Evolutionary conservation across 2,329 filamentous ascomycete species (phyloP).

Genomic region (Pezicula carpinea): DNA sequence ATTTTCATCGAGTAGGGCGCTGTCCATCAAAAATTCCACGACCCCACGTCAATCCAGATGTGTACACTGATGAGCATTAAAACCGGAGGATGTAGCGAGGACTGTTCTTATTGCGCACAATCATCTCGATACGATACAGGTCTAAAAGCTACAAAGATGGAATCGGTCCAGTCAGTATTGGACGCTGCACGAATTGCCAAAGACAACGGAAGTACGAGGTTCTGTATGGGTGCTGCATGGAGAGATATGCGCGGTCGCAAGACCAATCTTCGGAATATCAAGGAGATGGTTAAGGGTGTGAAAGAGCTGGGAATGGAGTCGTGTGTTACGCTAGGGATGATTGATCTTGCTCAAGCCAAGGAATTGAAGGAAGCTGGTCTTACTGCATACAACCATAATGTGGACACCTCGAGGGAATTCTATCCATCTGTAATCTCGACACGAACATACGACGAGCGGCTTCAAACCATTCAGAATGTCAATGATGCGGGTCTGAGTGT

Average conservation of each 20-base stretch:
- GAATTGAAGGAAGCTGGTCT: slow-evolving; percentile 80
- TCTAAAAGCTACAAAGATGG: slow-evolving; percentile 74
- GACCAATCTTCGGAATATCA: slow-evolving; percentile 76
- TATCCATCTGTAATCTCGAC: slow-evolving; percentile 86
- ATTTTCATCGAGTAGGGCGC: slow-evolving; percentile 49
- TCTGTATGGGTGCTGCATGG: slow-evolving; percentile 96
- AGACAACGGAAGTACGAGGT: slow-evolving; percentile 80
- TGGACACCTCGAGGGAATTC: slow-evolving; percentile 85
- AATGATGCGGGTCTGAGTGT: slow-evolving; percentile 84
- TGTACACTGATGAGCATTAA: slow-evolving; percentile 98
- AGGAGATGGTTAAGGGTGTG: slow-evolving; percentile 80
- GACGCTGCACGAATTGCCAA: slow-evolving; percentile 72
- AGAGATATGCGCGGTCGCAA: slow-evolving; percentile 90
- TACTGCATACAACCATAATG: slow-evolving; percentile 92
- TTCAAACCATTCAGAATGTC: slow-evolving; percentile 74
- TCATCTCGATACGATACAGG: slow-evolving; percentile 76
- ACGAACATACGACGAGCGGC: slow-evolving; percentile 78
- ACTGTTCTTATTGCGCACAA: slow-evolving; percentile 91
- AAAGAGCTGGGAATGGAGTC: slow-evolving; percentile 80
- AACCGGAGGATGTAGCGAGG: slow-evolving; percentile 85
- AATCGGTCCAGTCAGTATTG: slow-evolving; percentile 75
- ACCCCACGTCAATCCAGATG: slow-evolving; percentile 79
- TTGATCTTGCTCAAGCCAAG: slow-evolving; percentile 73
- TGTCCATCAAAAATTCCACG: slow-evolving; percentile 81
- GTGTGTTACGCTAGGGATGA: slow-evolving; percentile 93